Evolutionary conservation across 2,329 filamentous ascomycete genomes (phyloP).

Genomic region (Exophiala xenobiotica): DNA sequence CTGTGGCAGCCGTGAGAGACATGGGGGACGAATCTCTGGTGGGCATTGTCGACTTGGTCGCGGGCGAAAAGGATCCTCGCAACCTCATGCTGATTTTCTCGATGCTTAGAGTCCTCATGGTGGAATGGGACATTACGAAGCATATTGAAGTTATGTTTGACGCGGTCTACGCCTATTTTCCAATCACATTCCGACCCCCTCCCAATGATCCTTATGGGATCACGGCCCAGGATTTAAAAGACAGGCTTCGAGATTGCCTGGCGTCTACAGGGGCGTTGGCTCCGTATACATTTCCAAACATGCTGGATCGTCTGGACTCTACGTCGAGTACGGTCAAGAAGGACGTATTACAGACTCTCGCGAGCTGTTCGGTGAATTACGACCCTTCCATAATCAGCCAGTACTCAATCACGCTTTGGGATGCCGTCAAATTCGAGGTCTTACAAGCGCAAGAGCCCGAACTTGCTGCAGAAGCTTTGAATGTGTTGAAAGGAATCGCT

Average conservation of each 20-base stretch:
- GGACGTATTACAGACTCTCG: constrained; percentile 64
- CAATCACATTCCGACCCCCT: constrained; percentile 68
- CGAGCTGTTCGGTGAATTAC: constrained; percentile 60
- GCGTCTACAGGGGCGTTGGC: constrained; percentile 62
- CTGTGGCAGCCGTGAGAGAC: constrained; percentile 48
- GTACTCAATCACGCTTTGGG: constrained; percentile 66
- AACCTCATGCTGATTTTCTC: constrained; percentile 72
- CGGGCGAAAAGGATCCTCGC: constrained; percentile 67
- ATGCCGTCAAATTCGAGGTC: constrained; percentile 68
- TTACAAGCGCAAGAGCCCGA: constrained; percentile 67
- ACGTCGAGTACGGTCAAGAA: constrained; percentile 68
- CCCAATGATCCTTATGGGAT: constrained; percentile 69
- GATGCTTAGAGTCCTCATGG: constrained; percentile 64
- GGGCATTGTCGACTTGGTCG: constrained; percentile 63
- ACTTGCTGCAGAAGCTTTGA: constrained; percentile 59
- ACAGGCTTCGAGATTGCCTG: constrained; percentile 63
- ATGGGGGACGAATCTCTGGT: constrained; percentile 61
- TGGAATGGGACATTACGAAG: constrained; percentile 64
- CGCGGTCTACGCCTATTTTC: constrained; percentile 70
- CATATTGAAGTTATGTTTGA: constrained; percentile 65
- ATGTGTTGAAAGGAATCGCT: constrained; percentile 56
- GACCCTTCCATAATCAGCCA: constrained; percentile 59
- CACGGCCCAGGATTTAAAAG: constrained; percentile 66
- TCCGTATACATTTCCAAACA: constrained; percentile 65
- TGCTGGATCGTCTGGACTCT: constrained; percentile 68